Conservation (phyloP, 2,329 filamentous ascomycete species). For the Botrytis paeoniae region DNA sequence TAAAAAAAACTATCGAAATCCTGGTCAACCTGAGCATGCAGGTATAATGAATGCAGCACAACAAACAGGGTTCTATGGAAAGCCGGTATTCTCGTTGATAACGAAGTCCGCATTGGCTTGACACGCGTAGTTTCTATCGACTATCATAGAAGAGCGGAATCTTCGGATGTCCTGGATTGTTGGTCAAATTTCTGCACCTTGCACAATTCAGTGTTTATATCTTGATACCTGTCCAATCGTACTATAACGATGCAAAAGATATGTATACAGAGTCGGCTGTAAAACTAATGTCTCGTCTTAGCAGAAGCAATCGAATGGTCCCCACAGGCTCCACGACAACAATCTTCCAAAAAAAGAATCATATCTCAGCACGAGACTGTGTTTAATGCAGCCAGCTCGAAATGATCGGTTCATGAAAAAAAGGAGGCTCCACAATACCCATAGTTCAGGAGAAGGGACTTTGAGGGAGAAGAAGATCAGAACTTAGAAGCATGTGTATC, state of each 20-base stretch:
- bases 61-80: constrained; percentile 8
- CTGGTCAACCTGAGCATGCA: constrained; percentile 4
- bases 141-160: neutral
- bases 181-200: neutral
- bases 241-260: neutral
- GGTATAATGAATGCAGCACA: neutral
- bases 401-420: neutral
- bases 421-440: neutral
- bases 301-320: constrained; percentile 10
- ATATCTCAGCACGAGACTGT: neutral
- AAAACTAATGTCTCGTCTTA: constrained; percentile 4
- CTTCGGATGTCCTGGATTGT: neutral
- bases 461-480: neutral
- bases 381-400: neutral
- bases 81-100: constrained; percentile 12
- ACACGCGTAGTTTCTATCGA: neutral
- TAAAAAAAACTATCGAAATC: neutral
- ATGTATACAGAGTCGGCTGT: constrained; percentile 5
- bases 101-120: neutral
- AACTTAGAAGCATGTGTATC: neutral
- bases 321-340: constrained; percentile 9
- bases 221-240: constrained; percentile 8
- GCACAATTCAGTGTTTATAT: neutral
- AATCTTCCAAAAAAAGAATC: constrained; percentile 3
- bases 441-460: neutral